Evolutionary conservation across 2,329 filamentous ascomycete genomes (phyloP), one percentile per base, ranked within the genome.

Genomic region (Penicillium sp.): DNA sequence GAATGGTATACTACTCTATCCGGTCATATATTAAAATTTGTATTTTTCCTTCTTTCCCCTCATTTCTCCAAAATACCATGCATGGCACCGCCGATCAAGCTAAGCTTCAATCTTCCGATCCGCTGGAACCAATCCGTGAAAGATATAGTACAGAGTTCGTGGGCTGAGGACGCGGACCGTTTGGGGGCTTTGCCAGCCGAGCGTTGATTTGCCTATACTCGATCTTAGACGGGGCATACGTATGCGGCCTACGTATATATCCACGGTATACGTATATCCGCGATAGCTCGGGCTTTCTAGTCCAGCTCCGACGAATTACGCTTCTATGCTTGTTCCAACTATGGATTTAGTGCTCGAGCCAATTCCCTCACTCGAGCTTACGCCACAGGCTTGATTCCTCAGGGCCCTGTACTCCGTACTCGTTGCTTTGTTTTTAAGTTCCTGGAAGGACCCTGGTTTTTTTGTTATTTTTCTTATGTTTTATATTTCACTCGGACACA

Each of bases 231-330:
- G 50, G 55, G 55, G 61, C 53, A 62, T 65, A 66, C 63, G 62
- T 65, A 64, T 53, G 58, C 63, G 52, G 63, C 35, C 56, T 63
- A 66, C 63, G 62, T 65, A 65, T 61, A 61, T 64, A 61, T 64
- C 53, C 40, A 59, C 29, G 29, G 18, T 5, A 42, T 14, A 18
- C 40, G 40, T 43, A 43, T 43, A 43, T 29, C 24, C 20, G 18
- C 47, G 45, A 45, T 48, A 50, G 42, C 29, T 42, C 42, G 24
- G 49, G 49, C 20, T 48, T 52, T 49, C 52, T 54, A 60, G 45
- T 34, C 51, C 48, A n/a, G 38, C 55, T 63, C 49, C 24, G 56
- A 51, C 53, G 32, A 59, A 55, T 47, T 47, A 48, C 46, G 40
- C 55, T 53, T 58, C 50, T 11, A 38, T 40, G 47, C 53, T 56